Conservation (phyloP, 805 yeast genomes). For the Pichia exigua region DNA sequence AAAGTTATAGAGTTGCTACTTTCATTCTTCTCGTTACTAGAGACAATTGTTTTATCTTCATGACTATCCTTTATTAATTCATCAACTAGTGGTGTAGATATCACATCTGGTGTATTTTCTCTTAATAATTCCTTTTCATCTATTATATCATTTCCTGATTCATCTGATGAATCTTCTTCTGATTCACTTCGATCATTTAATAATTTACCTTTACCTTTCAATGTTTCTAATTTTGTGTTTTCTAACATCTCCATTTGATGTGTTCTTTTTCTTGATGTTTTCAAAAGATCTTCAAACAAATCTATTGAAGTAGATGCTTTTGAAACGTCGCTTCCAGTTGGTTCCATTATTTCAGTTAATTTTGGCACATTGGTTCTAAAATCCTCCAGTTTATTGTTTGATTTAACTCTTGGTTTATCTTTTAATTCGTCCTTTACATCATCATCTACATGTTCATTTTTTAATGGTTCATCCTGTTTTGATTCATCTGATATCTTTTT, state of each 20-base stretch:
- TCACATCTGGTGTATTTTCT: neutral
- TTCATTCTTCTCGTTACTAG: neutral
- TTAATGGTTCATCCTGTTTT: constrained; percentile 12
- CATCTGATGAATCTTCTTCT: neutral
- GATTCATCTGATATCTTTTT: neutral
- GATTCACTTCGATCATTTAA: neutral
- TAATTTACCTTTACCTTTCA: neutral
- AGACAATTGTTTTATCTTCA: neutral
- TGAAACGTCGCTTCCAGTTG: neutral
- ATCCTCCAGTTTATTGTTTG: neutral
- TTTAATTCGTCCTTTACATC: neutral
- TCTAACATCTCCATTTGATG: neutral
- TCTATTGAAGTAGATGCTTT: neutral
- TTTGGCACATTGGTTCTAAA: too few species aligned
- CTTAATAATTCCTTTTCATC: neutral
- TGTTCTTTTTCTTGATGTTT: neutral
- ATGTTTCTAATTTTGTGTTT: neutral
- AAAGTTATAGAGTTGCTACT: neutral
- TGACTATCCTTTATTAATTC: neutral
- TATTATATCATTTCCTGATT: neutral
- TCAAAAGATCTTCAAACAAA: neutral
- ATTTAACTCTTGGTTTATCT: constrained; percentile 2
- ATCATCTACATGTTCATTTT: constrained; percentile 12
- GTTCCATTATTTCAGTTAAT: neutral
- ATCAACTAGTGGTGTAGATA: neutral